These are phyloP conservation scores for Decorospora gaudefroyi DNA, from an alignment of 2,329 filamentous ascomycete genomes.

Conservation along the genomic window DNA sequence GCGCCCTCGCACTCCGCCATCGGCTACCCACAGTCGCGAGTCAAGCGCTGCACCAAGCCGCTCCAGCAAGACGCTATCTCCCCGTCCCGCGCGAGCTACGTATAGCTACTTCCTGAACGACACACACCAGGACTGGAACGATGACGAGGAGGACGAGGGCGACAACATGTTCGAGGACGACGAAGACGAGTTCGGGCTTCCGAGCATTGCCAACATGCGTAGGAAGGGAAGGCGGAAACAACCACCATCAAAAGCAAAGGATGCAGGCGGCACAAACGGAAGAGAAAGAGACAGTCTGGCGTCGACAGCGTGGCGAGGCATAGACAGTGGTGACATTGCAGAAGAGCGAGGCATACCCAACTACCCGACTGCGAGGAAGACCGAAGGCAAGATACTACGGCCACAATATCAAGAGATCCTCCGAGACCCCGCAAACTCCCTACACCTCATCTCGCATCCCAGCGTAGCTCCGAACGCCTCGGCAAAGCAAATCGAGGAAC, in stretches of 20 bases:
- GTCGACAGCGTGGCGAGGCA: constrained; percentile 60
- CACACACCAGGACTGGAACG: constrained; percentile 80
- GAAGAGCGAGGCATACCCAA: constrained; percentile 81
- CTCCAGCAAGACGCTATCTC: constrained; percentile 59
- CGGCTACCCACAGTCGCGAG: constrained; percentile 61
- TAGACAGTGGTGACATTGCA: constrained; percentile 89
- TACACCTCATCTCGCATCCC: constrained; percentile 92
- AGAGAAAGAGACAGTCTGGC: constrained; percentile 29
- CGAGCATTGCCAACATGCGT: constrained; percentile 89
- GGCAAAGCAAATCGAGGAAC: constrained; percentile 81
- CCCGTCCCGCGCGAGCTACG: constrained; percentile 65
- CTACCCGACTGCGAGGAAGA: constrained; percentile 87
- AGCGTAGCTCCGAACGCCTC: constrained; percentile 72
- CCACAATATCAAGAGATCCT: constrained; percentile 98
- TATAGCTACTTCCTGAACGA: constrained; percentile 83
- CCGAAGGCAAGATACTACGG: constrained; percentile 90
- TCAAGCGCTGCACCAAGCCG: constrained; percentile 63
- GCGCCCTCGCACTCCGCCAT: constrained; percentile 74
- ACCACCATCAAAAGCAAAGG: constrained; percentile 51
- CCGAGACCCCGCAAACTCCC: constrained; percentile 80
- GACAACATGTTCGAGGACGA: constrained; percentile 85
- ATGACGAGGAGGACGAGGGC: constrained; percentile 66
- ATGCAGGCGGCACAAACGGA: constrained; percentile 46
- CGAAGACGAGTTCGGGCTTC: constrained; percentile 93
- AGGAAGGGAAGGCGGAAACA: constrained; percentile 63